Percentiles rank a stretch among this genome's conserved stretches.
Conservation (phyloP, 2,329 filamentous ascomycete genomes). For the Pleurostoma richardsiae region DNA sequence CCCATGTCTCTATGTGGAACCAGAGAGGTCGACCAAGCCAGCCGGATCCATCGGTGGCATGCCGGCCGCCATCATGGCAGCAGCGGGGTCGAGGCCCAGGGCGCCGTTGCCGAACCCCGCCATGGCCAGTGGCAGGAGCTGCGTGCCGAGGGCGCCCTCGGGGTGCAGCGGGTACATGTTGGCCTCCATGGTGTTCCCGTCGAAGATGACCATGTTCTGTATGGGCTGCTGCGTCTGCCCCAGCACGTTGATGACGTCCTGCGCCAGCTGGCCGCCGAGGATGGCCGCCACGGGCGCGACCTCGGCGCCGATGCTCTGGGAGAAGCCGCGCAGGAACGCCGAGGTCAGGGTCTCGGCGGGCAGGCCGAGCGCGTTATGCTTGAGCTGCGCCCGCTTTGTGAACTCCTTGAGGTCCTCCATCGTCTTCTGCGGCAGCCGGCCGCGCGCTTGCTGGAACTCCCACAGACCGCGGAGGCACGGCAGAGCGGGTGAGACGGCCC, state of each 20-base stretch:
- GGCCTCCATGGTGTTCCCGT: constrained; percentile 74
- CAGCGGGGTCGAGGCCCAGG: constrained; percentile 7
- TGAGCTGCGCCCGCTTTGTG: constrained; percentile 70
- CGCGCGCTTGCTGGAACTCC: constrained; percentile 68
- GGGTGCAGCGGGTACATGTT: constrained; percentile 81
- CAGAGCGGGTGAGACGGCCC: constrained; percentile 75
- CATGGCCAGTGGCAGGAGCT: constrained; percentile 27
- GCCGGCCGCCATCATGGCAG: constrained; percentile 3
- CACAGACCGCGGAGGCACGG: constrained; percentile 86
- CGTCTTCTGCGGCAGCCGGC: constrained; percentile 49
- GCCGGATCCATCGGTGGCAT: constrained; percentile 9
- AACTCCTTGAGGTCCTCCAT: constrained; percentile 68
- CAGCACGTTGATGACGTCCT: constrained; percentile 96
- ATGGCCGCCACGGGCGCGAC: constrained; percentile 84
- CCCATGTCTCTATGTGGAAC: too few relatives aligned
- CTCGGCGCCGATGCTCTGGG: constrained; percentile 82
- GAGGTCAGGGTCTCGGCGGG: constrained; percentile 62
- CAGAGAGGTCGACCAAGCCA: constrained; percentile 16
- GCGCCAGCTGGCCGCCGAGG: constrained; percentile 82
- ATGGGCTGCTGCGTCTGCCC: constrained; percentile 89
- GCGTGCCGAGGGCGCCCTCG: constrained; percentile 47
- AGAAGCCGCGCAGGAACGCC: constrained; percentile 74
- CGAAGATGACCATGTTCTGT: constrained; percentile 90
- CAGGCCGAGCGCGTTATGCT: constrained; percentile 69
- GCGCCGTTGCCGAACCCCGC: constrained; percentile 6